Evolutionary conservation across 2,329 filamentous ascomycete species (phyloP).

Genomic region (Botrytis deweyae): DNA sequence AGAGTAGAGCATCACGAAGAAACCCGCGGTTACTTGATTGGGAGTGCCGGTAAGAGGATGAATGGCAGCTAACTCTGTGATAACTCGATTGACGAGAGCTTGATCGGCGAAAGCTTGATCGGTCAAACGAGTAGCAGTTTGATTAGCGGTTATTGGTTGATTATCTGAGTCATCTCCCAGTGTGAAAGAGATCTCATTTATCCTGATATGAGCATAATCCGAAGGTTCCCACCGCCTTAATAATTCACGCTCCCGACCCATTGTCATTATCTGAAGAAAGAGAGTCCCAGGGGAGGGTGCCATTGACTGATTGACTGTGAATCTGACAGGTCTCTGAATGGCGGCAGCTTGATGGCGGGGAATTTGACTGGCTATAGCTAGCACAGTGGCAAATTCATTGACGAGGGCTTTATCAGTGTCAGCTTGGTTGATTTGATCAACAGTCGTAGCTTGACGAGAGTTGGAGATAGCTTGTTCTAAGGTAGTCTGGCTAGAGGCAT

Average conservation of each 20-base stretch:
- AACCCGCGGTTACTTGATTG: neutral
- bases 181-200: neutral
- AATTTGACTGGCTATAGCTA: neutral
- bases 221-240: neutral
- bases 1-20: neutral
- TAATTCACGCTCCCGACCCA: neutral
- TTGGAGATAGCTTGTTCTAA: no score
- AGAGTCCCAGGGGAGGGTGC: neutral
- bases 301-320: neutral
- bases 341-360: neutral
- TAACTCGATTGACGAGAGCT: neutral
- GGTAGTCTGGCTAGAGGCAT: no score
- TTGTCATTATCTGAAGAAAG: neutral
- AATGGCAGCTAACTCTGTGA: neutral
- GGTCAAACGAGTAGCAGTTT: neutral
- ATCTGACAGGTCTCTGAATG: neutral
- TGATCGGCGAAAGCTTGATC: neutral
- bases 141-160: neutral
- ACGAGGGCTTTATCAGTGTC: neutral
- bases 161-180: neutral
- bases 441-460: no score
- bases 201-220: neutral
- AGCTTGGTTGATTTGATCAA: no score
- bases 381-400: neutral
- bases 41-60: accelerated